phyloP scores from a whole-genome alignment of 1,284 basidiomycete genomes.

The Lentinula novae-zelandiae region DNA sequence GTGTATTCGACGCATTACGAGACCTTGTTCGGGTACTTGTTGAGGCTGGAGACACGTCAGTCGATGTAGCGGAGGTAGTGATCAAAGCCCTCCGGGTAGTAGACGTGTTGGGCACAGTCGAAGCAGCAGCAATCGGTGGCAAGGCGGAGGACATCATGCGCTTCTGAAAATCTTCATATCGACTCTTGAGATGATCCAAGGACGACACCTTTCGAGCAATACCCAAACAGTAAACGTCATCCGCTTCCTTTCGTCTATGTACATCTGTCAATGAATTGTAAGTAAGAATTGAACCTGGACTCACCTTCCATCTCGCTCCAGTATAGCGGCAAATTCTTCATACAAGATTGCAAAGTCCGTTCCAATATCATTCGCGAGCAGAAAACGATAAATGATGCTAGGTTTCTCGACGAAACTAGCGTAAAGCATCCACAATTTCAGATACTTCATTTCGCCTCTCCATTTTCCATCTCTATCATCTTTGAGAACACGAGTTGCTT shows the following conservation, averaged over 20 bases:
- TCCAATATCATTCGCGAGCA: conserved; percentile 81
- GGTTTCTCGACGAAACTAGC: conserved; percentile 67
- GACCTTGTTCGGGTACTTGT: conserved; percentile 20
- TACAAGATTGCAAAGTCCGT: conserved; percentile 72
- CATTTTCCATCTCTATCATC: conserved; percentile 62
- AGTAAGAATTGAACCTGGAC: not conserved
- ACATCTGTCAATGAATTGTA: not conserved
- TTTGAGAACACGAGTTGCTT: conserved; percentile 74
- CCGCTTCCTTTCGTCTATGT: conserved; percentile 77
- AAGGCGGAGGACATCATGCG: conserved; percentile 61
- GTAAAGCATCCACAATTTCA: conserved; percentile 87
- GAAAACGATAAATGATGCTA: conserved; percentile 69
- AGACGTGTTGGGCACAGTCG: conserved; percentile 27
- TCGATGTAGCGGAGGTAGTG: conserved; percentile 19
- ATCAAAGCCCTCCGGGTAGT: conserved; percentile 34
- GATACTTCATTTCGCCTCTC: conserved; percentile 69
- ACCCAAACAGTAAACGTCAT: conserved; percentile 84
- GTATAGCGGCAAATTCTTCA: conserved; percentile 74
- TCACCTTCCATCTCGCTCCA: conserved; percentile 63
- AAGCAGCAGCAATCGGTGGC: conserved; percentile 26
- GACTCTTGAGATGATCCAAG: conserved; percentile 69
- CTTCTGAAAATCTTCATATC: conserved; percentile 80
- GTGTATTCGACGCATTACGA: conserved; percentile 41
- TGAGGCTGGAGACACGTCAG: conserved; percentile 28
- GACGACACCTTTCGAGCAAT: conserved; percentile 78